Conservation (phyloP, 2,329 filamentous ascomycete genomes). For the Pseudocercospora macadamiae region DNA sequence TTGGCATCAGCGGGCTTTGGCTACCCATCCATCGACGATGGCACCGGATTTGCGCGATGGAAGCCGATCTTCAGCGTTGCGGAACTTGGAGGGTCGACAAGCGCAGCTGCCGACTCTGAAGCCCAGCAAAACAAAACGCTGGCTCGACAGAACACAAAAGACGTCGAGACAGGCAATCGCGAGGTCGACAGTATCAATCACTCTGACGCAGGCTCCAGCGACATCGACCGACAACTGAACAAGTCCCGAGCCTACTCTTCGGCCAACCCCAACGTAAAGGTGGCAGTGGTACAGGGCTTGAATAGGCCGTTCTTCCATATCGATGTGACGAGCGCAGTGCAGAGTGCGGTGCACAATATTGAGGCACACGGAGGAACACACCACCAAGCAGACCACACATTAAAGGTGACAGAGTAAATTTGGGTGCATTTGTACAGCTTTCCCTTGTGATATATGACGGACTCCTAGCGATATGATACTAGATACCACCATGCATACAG, state of each 20-base stretch:
- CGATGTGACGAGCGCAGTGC: conserved; percentile 84
- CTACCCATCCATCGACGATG: conserved; percentile 65
- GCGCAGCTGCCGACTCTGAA: conserved; percentile 71
- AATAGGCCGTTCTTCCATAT: conserved; percentile 93
- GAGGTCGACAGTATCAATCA: conserved; percentile 28
- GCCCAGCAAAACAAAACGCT: conserved; percentile 60
- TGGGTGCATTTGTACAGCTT: not conserved
- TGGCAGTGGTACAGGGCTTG: conserved; percentile 77
- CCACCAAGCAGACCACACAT: conserved; percentile 6
- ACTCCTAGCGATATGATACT: not conserved
- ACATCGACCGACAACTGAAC: conserved; percentile 49
- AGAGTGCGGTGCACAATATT: conserved; percentile 79
- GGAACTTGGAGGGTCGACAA: conserved; percentile 73
- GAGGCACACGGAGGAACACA: conserved; percentile 7
- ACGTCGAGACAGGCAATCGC: conserved; percentile 32
- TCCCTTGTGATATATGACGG: not conserved
- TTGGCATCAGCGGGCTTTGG: conserved; percentile 87
- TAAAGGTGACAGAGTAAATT: not conserved
- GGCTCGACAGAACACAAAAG: conserved; percentile 37
- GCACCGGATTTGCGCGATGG: conserved; percentile 68
- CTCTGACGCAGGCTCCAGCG: conserved; percentile 31
- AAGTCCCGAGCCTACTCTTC: conserved; percentile 47
- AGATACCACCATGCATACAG: not conserved
- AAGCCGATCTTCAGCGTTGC: conserved; percentile 95
- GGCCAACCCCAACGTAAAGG: conserved; percentile 32